Base-by-base conservation (phyloP, 352 stramenopile genomes). In the Phytophthora kernoviae region DNA sequence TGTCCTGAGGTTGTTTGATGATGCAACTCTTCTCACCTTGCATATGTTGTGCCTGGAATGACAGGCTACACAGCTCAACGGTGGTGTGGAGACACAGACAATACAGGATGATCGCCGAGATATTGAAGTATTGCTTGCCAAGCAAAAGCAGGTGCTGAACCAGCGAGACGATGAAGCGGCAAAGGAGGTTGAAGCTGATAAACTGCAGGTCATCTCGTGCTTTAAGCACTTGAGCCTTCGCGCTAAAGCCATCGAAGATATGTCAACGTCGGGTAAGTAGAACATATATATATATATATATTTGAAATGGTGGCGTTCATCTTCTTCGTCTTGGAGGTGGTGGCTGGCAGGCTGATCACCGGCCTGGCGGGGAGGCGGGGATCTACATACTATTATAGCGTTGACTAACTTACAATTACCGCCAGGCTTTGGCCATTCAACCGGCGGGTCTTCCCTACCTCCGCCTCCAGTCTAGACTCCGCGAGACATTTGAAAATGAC, bases 161-260 rank as follows among this genome's bases (percentile, higher is more conserved):
- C 65, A 62, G 26, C 68, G 77, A 22, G 77, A 90, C 12, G 48
- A 70, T 8, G 73, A 91, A 34, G 75, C 81, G 5, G 37, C 54
- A 0, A 26, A 37, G 0, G 74, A 77, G 55, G 36, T 54, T 2
- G 65, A 89, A 49, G 59, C 58, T 4, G 73, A 75, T 21, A 84
- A 79, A 17, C 47, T 90, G 9, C 81, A 93, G 54, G 77, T 77
- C 5, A 86, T 93, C 10, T 87, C 75, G 3, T 93, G 83, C 54
- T 67, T 88, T 22, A 93, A 90, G 54, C 71, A 93, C 46, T 44
- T 93, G 8, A 77, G 65, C 21, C 58, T 92, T 4, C 81, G 81
- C 36, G 83, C 64, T 0, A 80, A 81, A 51, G 66, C 59, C 40
- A 44, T 73, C 15, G 36, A 62, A 37, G 17, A 18, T 36, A 49